Conservation (phyloP, 1,284 basidiomycete species). For the Singerocomus rubriflavus region DNA sequence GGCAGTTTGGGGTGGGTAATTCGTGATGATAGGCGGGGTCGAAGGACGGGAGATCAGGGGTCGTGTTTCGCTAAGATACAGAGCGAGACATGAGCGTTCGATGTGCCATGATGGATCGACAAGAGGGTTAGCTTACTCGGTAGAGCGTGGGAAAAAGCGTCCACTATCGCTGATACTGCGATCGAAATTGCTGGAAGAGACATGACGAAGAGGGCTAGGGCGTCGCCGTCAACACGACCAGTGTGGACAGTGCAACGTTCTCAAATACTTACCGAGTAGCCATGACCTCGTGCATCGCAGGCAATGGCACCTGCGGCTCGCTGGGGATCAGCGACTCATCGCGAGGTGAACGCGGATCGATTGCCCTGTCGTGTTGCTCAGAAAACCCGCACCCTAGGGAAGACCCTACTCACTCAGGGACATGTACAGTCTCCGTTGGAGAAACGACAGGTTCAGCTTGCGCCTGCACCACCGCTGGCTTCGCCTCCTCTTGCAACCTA, state of each 20-base stretch:
- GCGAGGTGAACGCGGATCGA: slow-evolving; percentile 36
- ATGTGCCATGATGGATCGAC: background rate
- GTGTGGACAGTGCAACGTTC: background rate
- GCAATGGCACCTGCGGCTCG: slow-evolving; percentile 36
- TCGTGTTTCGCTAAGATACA: slow-evolving; percentile 34
- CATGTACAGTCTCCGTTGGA: slow-evolving; percentile 29
- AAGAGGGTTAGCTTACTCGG: slow-evolving; percentile 20
- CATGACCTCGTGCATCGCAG: slow-evolving; percentile 38
- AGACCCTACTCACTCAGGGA: slow-evolving; percentile 22
- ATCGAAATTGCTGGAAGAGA: slow-evolving; percentile 28
- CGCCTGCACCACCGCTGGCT: slow-evolving; percentile 9
- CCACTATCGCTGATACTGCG: slow-evolving; percentile 18
- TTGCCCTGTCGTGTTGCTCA: slow-evolving; percentile 13
- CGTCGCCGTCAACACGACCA: background rate
- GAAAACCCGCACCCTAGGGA: background rate
- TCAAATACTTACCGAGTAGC: slow-evolving; percentile 27
- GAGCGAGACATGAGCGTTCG: slow-evolving; percentile 6
- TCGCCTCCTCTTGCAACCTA: slow-evolving; percentile 37
- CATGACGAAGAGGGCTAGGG: slow-evolving; percentile 22
- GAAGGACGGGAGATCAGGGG: slow-evolving; percentile 35
- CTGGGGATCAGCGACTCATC: slow-evolving; percentile 29
- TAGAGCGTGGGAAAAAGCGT: slow-evolving; percentile 10
- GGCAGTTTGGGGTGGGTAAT: slow-evolving; percentile 15
- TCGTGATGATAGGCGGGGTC: slow-evolving; percentile 32
- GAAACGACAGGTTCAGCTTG: slow-evolving; percentile 17